phyloP scores from a whole-genome alignment of 2,329 filamentous ascomycete genomes.

The Lanzia echinophila region DNA sequence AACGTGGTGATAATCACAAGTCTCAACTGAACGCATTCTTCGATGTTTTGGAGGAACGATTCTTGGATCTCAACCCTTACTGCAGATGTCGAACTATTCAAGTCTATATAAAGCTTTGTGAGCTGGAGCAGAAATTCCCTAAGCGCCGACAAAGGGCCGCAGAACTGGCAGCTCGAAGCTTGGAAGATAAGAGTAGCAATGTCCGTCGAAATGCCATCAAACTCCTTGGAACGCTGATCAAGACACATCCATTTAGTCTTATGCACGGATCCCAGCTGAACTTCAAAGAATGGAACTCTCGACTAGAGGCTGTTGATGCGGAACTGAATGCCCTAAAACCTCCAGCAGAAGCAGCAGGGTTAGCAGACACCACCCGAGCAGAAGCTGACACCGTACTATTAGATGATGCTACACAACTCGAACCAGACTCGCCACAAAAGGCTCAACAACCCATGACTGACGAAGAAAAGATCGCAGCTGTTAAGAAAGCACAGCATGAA shows the following conservation, averaged over 20 bases:
- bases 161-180: conserved; percentile 77
- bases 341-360: conserved; percentile 63
- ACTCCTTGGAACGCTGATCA: conserved; percentile 77
- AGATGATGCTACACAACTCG: conserved; percentile 81
- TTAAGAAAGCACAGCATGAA: conserved; percentile 77
- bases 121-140: conserved; percentile 92
- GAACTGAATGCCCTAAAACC: conserved; percentile 78
- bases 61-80: conserved; percentile 94
- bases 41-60: conserved; percentile 91
- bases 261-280: conserved; percentile 85
- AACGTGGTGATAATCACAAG: conserved; percentile 87
- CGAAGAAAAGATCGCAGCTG: conserved; percentile 64
- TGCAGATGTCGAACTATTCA: conserved; percentile 88
- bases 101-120: conserved; percentile 85
- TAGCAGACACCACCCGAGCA: conserved; percentile 52
- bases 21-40: conserved; percentile 96
- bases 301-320: conserved; percentile 74
- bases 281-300: conserved; percentile 75
- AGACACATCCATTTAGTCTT: conserved; percentile 88
- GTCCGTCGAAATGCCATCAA: conserved; percentile 94
- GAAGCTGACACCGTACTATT: conserved; percentile 74
- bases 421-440: conserved; percentile 58
- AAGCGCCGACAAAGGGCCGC: conserved; percentile 84
- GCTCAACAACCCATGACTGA: conserved; percentile 57
- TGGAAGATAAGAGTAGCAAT: conserved; percentile 98